Percentiles rank a stretch among this genome's conserved stretches.
These are phyloP conservation scores for Chlorophyllum brunneum DNA, from an alignment of 768 basidiomycete genomes.

Conservation along the genomic window DNA sequence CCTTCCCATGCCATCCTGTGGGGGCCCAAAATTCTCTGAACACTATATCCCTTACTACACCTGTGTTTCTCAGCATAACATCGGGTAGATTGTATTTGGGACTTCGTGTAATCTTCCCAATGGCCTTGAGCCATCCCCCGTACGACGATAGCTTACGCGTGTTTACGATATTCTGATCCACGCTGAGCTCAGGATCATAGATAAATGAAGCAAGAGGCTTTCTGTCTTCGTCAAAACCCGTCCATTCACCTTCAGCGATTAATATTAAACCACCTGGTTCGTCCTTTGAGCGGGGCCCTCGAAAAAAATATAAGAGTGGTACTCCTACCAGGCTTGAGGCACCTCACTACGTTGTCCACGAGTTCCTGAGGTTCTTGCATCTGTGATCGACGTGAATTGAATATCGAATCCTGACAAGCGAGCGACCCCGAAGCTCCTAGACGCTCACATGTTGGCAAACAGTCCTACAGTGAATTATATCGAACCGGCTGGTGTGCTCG, in stretches of 20 bases:
- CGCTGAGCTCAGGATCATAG: conserved; percentile 9
- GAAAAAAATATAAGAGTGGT: neutral
- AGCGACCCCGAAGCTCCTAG: neutral
- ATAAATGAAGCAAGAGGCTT: conserved; percentile 16
- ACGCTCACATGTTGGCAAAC: conserved; percentile 21
- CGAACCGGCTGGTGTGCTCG: conserved; percentile 17
- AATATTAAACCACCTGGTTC: conserved; percentile 20
- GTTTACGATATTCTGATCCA: conserved; percentile 11
- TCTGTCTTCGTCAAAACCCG: conserved; percentile 17
- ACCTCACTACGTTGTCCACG: conserved; percentile 13
- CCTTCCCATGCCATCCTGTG: conserved; percentile 5
- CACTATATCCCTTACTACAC: neutral
- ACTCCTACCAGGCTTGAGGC: conserved; percentile 19
- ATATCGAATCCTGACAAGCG: neutral
- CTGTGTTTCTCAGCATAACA: neutral
- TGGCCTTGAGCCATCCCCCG: conserved; percentile 20
- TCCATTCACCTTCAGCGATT: conserved; percentile 20
- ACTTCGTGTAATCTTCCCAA: conserved; percentile 17
- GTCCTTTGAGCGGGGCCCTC: neutral
- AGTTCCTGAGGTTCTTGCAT: conserved; percentile 16
- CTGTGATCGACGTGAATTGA: conserved; percentile 6
- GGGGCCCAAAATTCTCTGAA: conserved; percentile 4
- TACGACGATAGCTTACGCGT: conserved; percentile 17
- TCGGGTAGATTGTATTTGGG: conserved; percentile 16
- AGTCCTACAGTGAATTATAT: conserved; percentile 24